These are phyloP conservation scores for Grosmannia clavigera DNA, from an alignment of 2,329 filamentous ascomycete species.

Conservation along the genomic window DNA sequence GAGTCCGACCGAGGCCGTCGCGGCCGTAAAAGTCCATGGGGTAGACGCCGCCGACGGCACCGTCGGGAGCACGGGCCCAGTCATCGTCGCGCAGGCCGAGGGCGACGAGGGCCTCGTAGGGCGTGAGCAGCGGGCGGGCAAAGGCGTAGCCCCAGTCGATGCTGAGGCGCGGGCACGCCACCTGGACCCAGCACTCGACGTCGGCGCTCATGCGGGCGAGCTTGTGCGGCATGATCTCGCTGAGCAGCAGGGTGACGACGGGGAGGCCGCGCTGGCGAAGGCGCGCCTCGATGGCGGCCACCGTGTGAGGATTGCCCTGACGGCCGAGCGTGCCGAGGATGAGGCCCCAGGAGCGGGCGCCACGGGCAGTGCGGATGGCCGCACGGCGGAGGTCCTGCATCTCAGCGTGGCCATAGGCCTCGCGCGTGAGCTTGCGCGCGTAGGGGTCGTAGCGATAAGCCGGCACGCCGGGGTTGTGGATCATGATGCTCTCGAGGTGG, in stretches of 20 bases:
- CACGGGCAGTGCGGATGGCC: slow-evolving; percentile 64
- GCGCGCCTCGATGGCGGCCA: slow-evolving; percentile 71
- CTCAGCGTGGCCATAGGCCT: slow-evolving; percentile 83
- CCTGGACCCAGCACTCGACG: slow-evolving; percentile 96
- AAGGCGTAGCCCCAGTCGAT: slow-evolving; percentile 99
- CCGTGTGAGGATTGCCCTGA: slow-evolving; percentile 90
- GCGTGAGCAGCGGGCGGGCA: slow-evolving; percentile 72
- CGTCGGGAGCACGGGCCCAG: slow-evolving; percentile 33
- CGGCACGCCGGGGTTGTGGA: slow-evolving; percentile 82
- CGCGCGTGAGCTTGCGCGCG: slow-evolving; percentile 77
- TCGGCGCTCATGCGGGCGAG: slow-evolving; percentile 75
- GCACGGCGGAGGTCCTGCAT: slow-evolving; percentile 70
- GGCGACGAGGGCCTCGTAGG: slow-evolving; percentile 90
- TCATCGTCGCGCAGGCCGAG: slow-evolving; percentile 60
- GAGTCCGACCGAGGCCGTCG: slow-evolving; percentile 78
- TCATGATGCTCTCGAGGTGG: slow-evolving; percentile 97
- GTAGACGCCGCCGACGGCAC: slow-evolving; percentile 63
- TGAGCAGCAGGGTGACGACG: slow-evolving; percentile 74
- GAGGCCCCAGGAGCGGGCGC: slow-evolving; percentile 69
- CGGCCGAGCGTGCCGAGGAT: slow-evolving; percentile 87
- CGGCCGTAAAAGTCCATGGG: slow-evolving; percentile 98
- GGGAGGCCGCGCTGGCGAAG: slow-evolving; percentile 61
- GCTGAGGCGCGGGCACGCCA: slow-evolving; percentile 89
- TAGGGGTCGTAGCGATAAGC: slow-evolving; percentile 97
- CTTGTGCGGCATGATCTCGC: slow-evolving; percentile 94